Evolutionary conservation across 2,329 filamentous ascomycete genomes (phyloP).

Genomic region (Fusarium sp.): DNA sequence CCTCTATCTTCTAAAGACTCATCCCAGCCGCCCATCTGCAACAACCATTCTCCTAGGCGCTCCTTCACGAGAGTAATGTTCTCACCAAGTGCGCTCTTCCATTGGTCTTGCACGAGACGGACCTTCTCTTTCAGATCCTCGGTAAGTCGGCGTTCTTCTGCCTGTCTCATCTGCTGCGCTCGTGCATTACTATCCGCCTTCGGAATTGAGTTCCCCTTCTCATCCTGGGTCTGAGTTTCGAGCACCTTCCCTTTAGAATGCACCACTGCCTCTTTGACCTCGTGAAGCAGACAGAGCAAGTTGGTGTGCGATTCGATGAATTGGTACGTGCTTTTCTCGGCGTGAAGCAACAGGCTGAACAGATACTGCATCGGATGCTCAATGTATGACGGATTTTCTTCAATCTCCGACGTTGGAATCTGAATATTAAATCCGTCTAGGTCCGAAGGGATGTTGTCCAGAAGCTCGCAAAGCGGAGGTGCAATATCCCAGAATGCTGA

Average conservation of each 20-base stretch:
- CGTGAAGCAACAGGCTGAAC: conserved; percentile 85
- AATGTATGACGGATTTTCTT: conserved; percentile 87
- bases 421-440: conserved; percentile 75
- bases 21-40: conserved; percentile 89
- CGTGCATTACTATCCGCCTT: conserved; percentile 55
- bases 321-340: conserved; percentile 93
- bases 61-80: conserved; percentile 80
- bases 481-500: conserved; percentile 99
- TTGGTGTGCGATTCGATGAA: conserved; percentile 97
- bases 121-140: conserved; percentile 95
- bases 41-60: conserved; percentile 78
- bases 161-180: conserved; percentile 69
- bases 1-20: conserved; percentile 75
- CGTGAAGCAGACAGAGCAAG: conserved; percentile 87
- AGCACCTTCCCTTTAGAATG: conserved; percentile 75
- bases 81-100: conserved; percentile 87
- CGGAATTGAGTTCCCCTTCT: conserved; percentile 51
- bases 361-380: conserved; percentile 90
- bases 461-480: conserved; percentile 80
- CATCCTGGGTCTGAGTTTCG: conserved; percentile 71
- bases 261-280: conserved; percentile 85
- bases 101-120: conserved; percentile 88
- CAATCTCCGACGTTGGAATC: conserved; percentile 82
- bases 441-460: conserved; percentile 80
- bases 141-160: conserved; percentile 79